phyloP scores from a whole-genome alignment of 306 rosid genomes.

The Vicia faba region DNA sequence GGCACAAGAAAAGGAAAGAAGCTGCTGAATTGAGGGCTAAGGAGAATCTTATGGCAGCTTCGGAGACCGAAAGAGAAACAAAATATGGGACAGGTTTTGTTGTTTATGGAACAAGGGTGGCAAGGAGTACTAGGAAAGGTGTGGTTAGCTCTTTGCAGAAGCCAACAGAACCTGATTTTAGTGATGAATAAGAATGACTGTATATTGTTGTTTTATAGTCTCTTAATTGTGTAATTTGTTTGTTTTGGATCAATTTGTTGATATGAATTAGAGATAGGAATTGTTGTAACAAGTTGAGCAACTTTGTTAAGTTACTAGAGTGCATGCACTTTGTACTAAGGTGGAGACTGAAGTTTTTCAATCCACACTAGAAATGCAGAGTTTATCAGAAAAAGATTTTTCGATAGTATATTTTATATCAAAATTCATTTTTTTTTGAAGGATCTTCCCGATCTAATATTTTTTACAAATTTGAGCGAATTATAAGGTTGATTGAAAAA shows the following conservation, averaged over 20 bases:
- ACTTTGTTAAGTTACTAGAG: neutral
- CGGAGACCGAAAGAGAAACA: constrained; percentile 37
- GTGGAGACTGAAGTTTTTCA: too few species aligned
- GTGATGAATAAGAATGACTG: constrained; percentile 40
- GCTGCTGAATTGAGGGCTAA: constrained; percentile 54
- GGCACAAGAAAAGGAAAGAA: constrained; percentile 62
- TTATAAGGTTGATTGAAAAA: too few species aligned
- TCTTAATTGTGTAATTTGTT: constrained; percentile 9
- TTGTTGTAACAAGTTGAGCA: constrained; percentile 15
- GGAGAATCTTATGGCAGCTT: constrained; percentile 34
- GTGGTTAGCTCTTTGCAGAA: constrained; percentile 62
- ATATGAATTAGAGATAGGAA: constrained; percentile 24
- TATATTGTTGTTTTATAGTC: neutral
- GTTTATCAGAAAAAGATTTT: too few species aligned
- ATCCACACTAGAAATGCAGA: too few species aligned
- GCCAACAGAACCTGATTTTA: constrained; percentile 82
- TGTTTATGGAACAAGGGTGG: constrained; percentile 33
- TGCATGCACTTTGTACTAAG: too few species aligned
- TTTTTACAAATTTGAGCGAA: too few species aligned
- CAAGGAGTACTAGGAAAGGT: constrained; percentile 45
- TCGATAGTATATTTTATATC: too few species aligned
- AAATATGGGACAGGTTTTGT: constrained; percentile 35
- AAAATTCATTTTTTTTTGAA: too few species aligned
- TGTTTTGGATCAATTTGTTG: constrained; percentile 11
- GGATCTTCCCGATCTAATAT: too few species aligned